Percentiles rank a stretch among this genome's conserved stretches.
Evolutionary conservation across 306 rosid genomes (phyloP).

Genomic region (Vicia faba): DNA sequence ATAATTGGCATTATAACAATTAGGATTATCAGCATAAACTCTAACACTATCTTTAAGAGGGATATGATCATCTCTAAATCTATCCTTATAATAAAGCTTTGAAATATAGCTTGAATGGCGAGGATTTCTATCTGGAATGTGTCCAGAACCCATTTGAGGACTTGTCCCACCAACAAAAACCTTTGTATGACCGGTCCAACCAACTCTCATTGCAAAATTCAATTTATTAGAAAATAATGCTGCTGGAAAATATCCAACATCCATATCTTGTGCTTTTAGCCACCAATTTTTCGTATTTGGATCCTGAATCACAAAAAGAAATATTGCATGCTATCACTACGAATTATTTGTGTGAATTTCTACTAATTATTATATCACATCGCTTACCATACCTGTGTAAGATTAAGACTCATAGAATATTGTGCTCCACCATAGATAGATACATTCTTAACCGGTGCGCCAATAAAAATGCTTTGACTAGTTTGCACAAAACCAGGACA

Average conservation of each 20-base stretch:
- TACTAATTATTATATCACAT: too few species aligned
- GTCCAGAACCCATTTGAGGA: conserved; percentile 33
- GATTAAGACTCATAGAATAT: neutral
- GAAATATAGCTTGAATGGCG: neutral
- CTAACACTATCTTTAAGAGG: neutral
- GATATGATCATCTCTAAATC: neutral
- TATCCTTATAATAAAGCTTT: neutral
- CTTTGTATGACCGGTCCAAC: conserved; percentile 16
- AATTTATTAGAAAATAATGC: conserved; percentile 1
- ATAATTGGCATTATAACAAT: conserved; percentile 17
- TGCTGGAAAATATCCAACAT: conserved; percentile 29
- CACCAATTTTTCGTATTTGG: conserved; percentile 10
- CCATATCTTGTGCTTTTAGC: neutral
- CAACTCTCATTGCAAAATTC: neutral
- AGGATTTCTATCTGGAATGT: conserved; percentile 11
- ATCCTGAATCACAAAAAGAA: conserved; percentile 27
- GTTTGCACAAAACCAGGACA: conserved; percentile 31
- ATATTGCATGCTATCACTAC: too few species aligned
- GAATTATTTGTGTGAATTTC: too few species aligned
- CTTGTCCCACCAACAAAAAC: neutral
- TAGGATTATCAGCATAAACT: neutral
- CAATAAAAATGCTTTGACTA: neutral
- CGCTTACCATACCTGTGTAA: neutral
- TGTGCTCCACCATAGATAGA: conserved; percentile 15
- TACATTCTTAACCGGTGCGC: neutral